These are phyloP conservation scores for Puccinia hordei DNA, from an alignment of 1,284 basidiomycete genomes.

Conservation along the genomic window DNA sequence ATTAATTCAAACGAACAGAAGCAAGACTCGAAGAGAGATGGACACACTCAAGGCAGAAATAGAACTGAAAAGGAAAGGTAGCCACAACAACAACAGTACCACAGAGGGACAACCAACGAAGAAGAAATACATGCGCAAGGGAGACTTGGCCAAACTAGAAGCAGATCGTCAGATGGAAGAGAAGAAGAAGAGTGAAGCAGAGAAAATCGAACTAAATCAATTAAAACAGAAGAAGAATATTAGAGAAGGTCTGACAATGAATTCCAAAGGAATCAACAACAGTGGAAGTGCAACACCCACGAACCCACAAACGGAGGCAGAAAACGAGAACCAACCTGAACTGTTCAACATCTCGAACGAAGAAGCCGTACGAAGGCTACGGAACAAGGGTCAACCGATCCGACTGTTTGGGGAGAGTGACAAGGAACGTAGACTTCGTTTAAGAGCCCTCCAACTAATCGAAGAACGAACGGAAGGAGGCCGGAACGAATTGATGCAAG, in stretches of 20 bases:
- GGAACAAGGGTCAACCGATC: conserved; percentile 89
- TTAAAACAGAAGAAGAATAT: conserved; percentile 18
- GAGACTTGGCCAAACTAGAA: conserved; percentile 63
- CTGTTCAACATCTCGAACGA: conserved; percentile 89
- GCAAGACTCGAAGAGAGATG: not conserved
- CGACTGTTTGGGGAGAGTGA: conserved; percentile 92
- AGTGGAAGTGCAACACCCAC: conserved; percentile 2
- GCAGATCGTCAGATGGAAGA: conserved; percentile 66
- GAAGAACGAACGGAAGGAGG: conserved; percentile 72
- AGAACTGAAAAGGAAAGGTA: conserved; percentile 27
- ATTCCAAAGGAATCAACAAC: not conserved
- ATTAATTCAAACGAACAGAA: not conserved
- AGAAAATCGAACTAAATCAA: conserved; percentile 50
- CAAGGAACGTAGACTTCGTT: conserved; percentile 82
- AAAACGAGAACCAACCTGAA: conserved; percentile 59
- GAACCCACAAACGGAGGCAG: conserved; percentile 1
- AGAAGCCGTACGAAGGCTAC: conserved; percentile 83
- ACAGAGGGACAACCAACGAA: conserved; percentile 61
- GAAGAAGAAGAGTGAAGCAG: conserved; percentile 62
- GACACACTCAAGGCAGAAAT: conserved; percentile 42
- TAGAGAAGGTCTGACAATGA: not conserved
- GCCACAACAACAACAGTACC: too few relatives aligned
- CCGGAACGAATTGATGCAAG: conserved; percentile 91
- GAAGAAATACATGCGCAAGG: conserved; percentile 81
- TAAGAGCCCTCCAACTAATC: conserved; percentile 89